Evolutionary conservation across 176 grass and related monocot species (phyloP).

Genomic region (Triticum turgidum): DNA sequence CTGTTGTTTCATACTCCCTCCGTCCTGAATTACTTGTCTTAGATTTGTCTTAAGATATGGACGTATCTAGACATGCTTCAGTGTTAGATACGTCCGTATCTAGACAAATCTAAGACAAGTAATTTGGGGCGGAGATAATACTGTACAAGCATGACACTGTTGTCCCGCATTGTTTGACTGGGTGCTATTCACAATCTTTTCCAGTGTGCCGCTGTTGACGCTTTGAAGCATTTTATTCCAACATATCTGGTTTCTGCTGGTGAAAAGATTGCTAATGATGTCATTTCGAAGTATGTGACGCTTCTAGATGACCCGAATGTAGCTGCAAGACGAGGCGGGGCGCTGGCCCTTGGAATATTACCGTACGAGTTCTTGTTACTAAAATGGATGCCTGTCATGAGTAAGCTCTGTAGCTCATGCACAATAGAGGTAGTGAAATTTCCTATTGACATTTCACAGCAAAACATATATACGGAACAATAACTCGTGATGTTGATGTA

Average conservation of each 20-base stretch:
- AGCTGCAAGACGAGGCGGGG: slow-evolving; percentile 89
- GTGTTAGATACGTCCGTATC: too few relatives aligned
- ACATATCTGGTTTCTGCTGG: slow-evolving; percentile 73
- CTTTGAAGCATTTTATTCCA: slow-evolving; percentile 86
- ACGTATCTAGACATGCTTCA: too few relatives aligned
- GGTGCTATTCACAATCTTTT: slow-evolving; percentile 36
- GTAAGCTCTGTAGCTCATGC: slow-evolving; percentile 86
- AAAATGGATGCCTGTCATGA: slow-evolving; percentile 74
- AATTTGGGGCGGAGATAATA: too few relatives aligned
- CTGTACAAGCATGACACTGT: slow-evolving; percentile 5
- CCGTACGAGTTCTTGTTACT: slow-evolving; percentile 73
- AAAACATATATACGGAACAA: not conserved
- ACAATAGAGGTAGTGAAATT: slow-evolving; percentile 68
- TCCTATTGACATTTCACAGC: slow-evolving; percentile 5
- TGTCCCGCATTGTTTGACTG: slow-evolving; percentile 31
- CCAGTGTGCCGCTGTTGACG: slow-evolving; percentile 74
- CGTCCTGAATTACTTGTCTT: too few relatives aligned
- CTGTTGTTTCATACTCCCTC: not conserved
- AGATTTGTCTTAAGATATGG: too few relatives aligned
- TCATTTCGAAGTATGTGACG: slow-evolving; percentile 62
- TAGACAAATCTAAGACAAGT: too few relatives aligned
- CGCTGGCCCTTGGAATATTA: slow-evolving; percentile 85
- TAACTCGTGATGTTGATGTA: slow-evolving; percentile 11
- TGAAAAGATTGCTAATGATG: slow-evolving; percentile 57
- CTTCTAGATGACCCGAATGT: slow-evolving; percentile 93